Conservation (phyloP, 805 yeast genomes). For the Metschnikowia cubensis region DNA sequence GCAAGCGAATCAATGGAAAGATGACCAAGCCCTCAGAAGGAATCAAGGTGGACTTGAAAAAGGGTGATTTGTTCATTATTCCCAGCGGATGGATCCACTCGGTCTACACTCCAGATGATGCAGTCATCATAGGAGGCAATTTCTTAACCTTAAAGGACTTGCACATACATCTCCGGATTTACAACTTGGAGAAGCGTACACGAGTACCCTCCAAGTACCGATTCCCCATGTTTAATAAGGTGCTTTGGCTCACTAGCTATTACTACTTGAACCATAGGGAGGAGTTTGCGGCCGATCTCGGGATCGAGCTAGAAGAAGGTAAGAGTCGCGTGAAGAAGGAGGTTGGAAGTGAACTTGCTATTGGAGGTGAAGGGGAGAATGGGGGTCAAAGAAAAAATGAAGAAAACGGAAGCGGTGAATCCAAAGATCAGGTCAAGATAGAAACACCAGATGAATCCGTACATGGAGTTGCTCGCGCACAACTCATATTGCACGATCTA, state of each 20-base stretch:
- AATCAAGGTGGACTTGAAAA: constrained; percentile 46
- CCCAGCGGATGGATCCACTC: constrained; percentile 96
- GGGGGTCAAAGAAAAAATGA: neutral
- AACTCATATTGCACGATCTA: constrained; percentile 14
- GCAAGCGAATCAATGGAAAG: constrained; percentile 28
- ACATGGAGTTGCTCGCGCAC: neutral
- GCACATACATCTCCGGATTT: constrained; percentile 57
- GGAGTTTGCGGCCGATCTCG: constrained; percentile 18
- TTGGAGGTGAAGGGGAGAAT: too few species aligned
- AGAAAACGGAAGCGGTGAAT: neutral
- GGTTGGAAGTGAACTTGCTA: neutral
- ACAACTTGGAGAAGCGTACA: constrained; percentile 59
- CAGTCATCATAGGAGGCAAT: constrained; percentile 85
- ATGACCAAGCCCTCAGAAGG: constrained; percentile 37
- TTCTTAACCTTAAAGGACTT: constrained; percentile 65
- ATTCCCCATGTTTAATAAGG: constrained; percentile 70
- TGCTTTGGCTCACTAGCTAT: constrained; percentile 65
- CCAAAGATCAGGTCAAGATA: neutral
- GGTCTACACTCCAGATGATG: constrained; percentile 77
- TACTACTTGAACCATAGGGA: constrained; percentile 27
- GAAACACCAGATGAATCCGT: neutral
- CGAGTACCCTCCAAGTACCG: constrained; percentile 72
- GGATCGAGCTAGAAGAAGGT: neutral
- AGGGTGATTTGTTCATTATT: constrained; percentile 74
- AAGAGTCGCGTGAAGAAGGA: neutral